A percentile compares a stretch with the other conserved stretches of the same genome.
Evolutionary conservation across 1,139 yeast species (phyloP).

Genomic region (Yamadazyma jaroonii): DNA sequence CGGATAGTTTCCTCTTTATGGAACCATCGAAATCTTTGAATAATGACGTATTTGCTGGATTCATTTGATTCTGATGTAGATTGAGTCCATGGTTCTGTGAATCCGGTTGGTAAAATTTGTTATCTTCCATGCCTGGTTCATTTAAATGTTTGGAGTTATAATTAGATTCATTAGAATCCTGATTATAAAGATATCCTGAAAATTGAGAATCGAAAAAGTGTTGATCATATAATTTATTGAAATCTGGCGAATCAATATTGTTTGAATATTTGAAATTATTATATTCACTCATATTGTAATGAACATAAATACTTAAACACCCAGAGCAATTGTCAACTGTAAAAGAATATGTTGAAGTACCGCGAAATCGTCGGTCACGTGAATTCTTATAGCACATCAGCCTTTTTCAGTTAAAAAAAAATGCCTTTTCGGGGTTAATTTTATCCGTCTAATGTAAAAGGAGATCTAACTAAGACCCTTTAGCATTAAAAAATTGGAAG

Average conservation of each 20-base stretch:
- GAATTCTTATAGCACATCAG: no score
- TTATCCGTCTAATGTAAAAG: no score
- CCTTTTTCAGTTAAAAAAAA: no score
- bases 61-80: no score
- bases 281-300: conserved; percentile 2
- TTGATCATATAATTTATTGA: conserved; percentile 12
- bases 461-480: no score
- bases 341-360: not conserved
- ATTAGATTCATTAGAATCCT: not conserved
- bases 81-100: no score
- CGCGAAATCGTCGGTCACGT: conserved; percentile 1
- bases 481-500: no score
- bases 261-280: not conserved
- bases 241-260: conserved; percentile 8
- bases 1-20: conserved; percentile 4
- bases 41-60: not conserved
- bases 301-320: no score
- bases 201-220: conserved; percentile 9
- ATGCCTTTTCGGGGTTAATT: no score
- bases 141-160: not conserved
- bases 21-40: conserved; percentile 1
- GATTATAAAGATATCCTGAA: conserved; percentile 2
- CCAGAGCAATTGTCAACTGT: not conserved
- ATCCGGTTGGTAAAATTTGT: no score
- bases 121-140: not conserved